A percentile compares a stretch with the other conserved stretches of the same genome.
Evolutionary conservation across 2,329 filamentous ascomycete genomes (phyloP).

Genomic region (Colletotrichum tropicale): DNA sequence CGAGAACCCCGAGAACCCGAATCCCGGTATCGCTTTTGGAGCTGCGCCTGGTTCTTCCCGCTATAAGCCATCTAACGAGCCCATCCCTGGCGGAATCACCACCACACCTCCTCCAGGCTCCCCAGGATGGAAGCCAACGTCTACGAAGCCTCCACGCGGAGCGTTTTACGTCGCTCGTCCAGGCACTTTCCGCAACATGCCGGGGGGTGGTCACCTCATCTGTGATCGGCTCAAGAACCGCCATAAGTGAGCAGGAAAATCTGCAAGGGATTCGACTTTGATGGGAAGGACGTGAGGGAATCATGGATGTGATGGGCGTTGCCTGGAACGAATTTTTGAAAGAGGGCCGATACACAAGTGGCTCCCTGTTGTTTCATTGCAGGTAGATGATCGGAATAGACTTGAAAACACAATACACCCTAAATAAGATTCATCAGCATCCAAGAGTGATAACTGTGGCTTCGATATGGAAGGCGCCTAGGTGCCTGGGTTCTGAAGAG

Average conservation of each 20-base stretch:
- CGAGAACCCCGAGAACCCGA: too few species aligned
- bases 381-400: neutral
- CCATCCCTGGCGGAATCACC: too few species aligned
- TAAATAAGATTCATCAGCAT: neutral
- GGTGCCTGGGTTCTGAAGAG: neutral
- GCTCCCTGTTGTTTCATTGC: neutral
- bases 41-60: too few species aligned
- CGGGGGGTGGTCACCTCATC: neutral
- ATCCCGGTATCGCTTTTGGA: too few species aligned
- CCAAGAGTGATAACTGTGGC: neutral
- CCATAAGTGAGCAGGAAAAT: neutral
- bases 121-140: neutral
- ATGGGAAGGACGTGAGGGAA: neutral
- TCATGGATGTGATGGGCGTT: neutral
- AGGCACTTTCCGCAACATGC: neutral
- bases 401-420: neutral
- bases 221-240: neutral
- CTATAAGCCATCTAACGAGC: too few species aligned
- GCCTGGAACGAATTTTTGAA: neutral
- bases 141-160: neutral
- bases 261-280: neutral
- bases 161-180: neutral
- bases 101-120: too few species aligned
- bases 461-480: neutral
- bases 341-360: neutral